phyloP scores from a whole-genome alignment of 768 basidiomycete genomes.

The Mycena epipterygia region DNA sequence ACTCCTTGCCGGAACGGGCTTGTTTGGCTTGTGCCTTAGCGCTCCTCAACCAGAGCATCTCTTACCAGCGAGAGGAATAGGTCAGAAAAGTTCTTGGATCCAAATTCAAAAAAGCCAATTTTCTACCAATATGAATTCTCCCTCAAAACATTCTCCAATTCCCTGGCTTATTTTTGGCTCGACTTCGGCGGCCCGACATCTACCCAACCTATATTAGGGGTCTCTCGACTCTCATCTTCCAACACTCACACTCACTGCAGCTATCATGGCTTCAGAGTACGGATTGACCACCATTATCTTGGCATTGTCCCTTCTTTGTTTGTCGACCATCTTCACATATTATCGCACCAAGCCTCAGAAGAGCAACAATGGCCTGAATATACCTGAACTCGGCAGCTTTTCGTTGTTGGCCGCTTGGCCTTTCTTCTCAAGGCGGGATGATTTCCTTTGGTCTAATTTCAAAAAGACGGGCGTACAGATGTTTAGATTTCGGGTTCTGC shows the following conservation, averaged over 20 bases:
- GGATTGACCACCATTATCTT: neutral
- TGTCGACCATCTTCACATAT: slow-evolving; percentile 1
- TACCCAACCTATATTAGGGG: too few species aligned
- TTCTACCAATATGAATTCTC: neutral
- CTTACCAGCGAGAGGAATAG: too few species aligned
- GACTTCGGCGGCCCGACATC: too few species aligned
- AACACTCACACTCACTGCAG: neutral
- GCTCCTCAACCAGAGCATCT: too few species aligned
- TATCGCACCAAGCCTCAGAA: neutral
- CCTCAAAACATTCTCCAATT: neutral
- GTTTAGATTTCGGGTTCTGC: slow-evolving; percentile 3
- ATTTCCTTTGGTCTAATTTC: slow-evolving; percentile 4
- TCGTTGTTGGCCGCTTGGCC: neutral
- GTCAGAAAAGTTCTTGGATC: too few species aligned
- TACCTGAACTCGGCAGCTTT: neutral
- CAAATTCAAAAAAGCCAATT: too few species aligned
- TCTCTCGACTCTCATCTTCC: neutral
- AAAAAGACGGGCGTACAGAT: neutral
- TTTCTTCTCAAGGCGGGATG: slow-evolving; percentile 3
- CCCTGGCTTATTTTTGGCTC: too few species aligned
- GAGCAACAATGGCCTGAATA: neutral
- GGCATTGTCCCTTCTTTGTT: neutral
- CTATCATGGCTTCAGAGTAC: slow-evolving; percentile 1
- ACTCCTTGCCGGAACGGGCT: too few species aligned
- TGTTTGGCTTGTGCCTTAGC: too few species aligned